Conservation (phyloP, 768 basidiomycete genomes). For the Pisolithus albus region DNA sequence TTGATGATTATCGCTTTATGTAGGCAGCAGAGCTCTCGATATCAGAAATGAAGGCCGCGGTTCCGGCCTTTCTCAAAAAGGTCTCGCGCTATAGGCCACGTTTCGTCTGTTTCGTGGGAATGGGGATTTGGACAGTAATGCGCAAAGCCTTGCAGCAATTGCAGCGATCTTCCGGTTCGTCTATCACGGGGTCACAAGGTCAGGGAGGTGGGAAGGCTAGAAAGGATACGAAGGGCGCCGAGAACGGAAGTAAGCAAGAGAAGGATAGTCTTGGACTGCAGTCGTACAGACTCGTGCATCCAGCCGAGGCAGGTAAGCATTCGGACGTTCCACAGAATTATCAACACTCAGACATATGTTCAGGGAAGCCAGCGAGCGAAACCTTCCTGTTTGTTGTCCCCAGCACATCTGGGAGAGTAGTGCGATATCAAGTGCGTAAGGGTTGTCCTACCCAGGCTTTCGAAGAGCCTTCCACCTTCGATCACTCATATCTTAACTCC, state of each 20-base stretch:
- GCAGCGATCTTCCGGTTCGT: constrained; percentile 9
- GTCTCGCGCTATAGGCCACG: constrained; percentile 49
- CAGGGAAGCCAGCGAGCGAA: constrained; percentile 28
- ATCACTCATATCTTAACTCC: not conserved
- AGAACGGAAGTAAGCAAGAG: not conserved
- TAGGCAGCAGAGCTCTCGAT: constrained; percentile 41
- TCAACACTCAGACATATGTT: not conserved
- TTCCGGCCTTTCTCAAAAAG: constrained; percentile 55
- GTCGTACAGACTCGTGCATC: constrained; percentile 15
- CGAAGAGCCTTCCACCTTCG: not conserved
- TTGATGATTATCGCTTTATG: not conserved
- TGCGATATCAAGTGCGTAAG: constrained; percentile 55
- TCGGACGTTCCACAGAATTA: not conserved
- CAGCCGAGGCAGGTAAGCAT: constrained; percentile 5
- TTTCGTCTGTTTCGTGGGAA: constrained; percentile 74
- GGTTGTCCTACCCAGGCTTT: not conserved
- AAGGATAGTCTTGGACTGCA: constrained; percentile 18
- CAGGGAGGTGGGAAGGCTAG: not conserved
- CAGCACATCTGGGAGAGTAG: constrained; percentile 70
- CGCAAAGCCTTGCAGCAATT: constrained; percentile 31
- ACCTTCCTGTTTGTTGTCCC: constrained; percentile 73
- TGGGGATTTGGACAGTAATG: constrained; percentile 50
- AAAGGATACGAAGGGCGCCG: constrained; percentile 4
- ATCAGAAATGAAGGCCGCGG: constrained; percentile 45
- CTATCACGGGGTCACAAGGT: not conserved